Percentiles rank a stretch among this genome's conserved stretches.
Conservation (phyloP, 2,329 filamentous ascomycete genomes). For the Cylindrodendrum hubeiense region DNA sequence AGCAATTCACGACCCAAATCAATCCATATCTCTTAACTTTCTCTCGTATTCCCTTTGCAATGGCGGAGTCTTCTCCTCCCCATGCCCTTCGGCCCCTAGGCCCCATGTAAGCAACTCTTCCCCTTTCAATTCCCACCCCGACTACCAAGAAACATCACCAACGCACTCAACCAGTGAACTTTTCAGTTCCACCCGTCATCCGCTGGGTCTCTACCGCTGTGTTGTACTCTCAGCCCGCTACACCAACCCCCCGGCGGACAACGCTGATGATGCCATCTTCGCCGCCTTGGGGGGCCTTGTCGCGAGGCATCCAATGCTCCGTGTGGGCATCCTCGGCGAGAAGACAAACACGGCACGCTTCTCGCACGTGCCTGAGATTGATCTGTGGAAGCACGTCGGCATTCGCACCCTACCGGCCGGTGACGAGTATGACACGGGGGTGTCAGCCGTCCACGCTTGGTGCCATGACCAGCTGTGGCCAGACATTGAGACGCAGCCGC, state of each 20-base stretch:
- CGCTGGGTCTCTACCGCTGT: conserved; percentile 60
- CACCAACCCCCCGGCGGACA: conserved; percentile 22
- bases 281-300: conserved; percentile 56
- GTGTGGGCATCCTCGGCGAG: conserved; percentile 61
- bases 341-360: conserved; percentile 58
- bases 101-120: conserved; percentile 40
- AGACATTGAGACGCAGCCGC: conserved; percentile 54
- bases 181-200: conserved; percentile 60
- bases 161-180: conserved; percentile 53
- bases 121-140: background rate
- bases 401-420: conserved; percentile 45
- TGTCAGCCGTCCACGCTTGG: conserved; percentile 51
- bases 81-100: conserved; percentile 42
- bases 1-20: background rate
- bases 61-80: conserved; percentile 18
- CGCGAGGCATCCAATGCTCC: conserved; percentile 59
- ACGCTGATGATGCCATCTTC: conserved; percentile 44
- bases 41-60: conserved; percentile 1
- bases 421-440: conserved; percentile 45
- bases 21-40: background rate
- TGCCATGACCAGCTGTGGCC: conserved; percentile 57
- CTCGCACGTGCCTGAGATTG: conserved; percentile 56
- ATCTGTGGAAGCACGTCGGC: conserved; percentile 58
- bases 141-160: conserved; percentile 3
- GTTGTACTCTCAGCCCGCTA: conserved; percentile 62